Conservation (phyloP, 225 moss, liverwort and hornwort genomes). For the Climacium dendroides region DNA sequence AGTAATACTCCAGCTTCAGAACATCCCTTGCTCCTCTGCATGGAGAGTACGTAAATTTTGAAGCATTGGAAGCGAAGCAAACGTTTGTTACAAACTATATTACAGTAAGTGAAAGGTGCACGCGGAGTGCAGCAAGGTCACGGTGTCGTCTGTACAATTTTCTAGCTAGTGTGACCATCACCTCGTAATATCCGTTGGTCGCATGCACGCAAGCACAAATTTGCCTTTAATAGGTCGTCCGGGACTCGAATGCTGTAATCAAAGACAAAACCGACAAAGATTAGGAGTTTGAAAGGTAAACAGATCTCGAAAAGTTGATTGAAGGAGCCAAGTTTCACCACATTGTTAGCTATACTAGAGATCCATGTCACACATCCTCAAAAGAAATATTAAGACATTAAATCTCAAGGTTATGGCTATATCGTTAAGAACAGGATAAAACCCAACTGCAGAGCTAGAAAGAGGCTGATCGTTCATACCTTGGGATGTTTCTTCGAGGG, state of each 20-base stretch:
- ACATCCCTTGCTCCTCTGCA: neutral
- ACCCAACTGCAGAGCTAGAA: neutral
- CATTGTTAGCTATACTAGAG: neutral
- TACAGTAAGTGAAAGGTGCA: slow-evolving; percentile 16
- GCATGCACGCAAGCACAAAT: neutral
- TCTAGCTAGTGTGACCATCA: neutral
- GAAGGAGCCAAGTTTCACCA: neutral
- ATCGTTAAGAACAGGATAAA: neutral
- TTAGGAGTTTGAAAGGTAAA: neutral
- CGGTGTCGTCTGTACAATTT: slow-evolving; percentile 10
- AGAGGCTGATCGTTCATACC: slow-evolving; percentile 10
- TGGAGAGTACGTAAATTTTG: neutral
- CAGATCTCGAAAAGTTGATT: neutral
- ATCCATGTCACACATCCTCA: neutral
- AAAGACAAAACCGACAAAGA: neutral
- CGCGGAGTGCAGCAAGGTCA: slow-evolving; percentile 12
- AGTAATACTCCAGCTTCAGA: neutral
- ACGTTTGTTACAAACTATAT: slow-evolving; percentile 4
- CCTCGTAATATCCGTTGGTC: neutral
- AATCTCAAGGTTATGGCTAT: neutral
- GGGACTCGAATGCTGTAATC: slow-evolving; percentile 35
- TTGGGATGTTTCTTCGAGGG: slow-evolving; percentile 43
- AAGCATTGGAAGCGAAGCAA: neutral
- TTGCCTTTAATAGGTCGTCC: slow-evolving; percentile 1
- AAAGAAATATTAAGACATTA: neutral